Base-by-base conservation (phyloP, 495 filamentous ascomycete genomes). In the Hypoxylon intermedium region DNA sequence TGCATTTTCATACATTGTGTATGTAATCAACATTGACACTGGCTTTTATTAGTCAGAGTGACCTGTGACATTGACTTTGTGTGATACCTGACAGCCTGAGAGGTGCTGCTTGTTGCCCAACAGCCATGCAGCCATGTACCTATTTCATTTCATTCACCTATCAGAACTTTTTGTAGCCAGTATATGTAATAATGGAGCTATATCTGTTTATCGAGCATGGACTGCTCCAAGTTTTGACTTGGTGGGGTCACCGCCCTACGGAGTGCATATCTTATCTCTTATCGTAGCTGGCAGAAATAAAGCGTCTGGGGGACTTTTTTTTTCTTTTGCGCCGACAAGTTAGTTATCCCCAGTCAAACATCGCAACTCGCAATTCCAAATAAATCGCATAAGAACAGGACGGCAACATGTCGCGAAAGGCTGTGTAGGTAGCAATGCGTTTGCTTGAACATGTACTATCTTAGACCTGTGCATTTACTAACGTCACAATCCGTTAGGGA, bases 401-500 rank as follows among this genome's bases (percentile, higher is more conserved):
- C 38, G 37, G 23, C 54, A 74, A 63, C 16, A 84, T 84, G 83
- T 71, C 77, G 60, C 83, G 81, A 72, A 87, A 86, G 56, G 80
- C 81, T 57, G 75, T 86, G 83, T 86, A 78, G 70, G 81, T 73
- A 28, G 5, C n/a, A 12, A 47, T 1, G 9, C n/a, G n/a, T 5
- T 9, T 3, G 11, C 36, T 7, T 23, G 5, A 38, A 9, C 18
- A 15, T 9, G 3, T 46, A 9, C 20, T 13, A 43, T 2, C 7
- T 18, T 40, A 21, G 9, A 18, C 23, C 1, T 15, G n/a, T 47
- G 21, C 18, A 33, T 12, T 24, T 45, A 31, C 48, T 45, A 48
- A 59, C 40, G 53, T 63, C 18, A 70, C 24, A n/a, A 11, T 7
- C 33, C 45, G 36, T 2, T 59, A 91, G 88, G 71, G 95, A 98